Percentiles rank a stretch among this genome's conserved stretches.
phyloP scores from a whole-genome alignment of 2,329 filamentous ascomycete genomes.

The Neonectria punicea region DNA sequence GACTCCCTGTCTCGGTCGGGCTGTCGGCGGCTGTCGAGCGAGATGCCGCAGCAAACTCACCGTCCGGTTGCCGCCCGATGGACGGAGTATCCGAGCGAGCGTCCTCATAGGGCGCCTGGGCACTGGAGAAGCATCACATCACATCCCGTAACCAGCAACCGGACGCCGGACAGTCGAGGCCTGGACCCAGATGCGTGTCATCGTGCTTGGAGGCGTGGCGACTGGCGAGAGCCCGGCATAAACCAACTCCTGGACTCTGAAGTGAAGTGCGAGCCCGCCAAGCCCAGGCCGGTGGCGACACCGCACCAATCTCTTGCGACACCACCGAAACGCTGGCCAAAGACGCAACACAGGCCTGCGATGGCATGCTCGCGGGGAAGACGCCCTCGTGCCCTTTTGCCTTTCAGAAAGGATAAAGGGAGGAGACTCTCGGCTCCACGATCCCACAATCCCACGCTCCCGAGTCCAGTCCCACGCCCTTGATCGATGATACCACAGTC shows the following conservation, averaged over 20 bases:
- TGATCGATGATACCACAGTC: not conserved
- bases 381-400: conserved; percentile 33
- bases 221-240: not conserved
- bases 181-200: conserved; percentile 1
- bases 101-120: not conserved
- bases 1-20: conserved; percentile 15
- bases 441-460: conserved; percentile 3
- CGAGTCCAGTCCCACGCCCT: not conserved
- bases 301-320: conserved; percentile 20
- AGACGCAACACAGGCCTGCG: conserved; percentile 35
- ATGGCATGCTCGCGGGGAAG: conserved; percentile 43
- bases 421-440: conserved; percentile 20
- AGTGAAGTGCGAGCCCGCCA: conserved; percentile 14
- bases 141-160: not conserved
- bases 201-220: not conserved
- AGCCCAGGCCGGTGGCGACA: conserved; percentile 25
- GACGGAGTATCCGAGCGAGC: conserved; percentile 2
- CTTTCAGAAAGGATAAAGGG: conserved; percentile 28
- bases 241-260: not conserved
- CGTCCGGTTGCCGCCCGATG: conserved; percentile 17
- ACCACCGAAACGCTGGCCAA: conserved; percentile 15
- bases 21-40: conserved; percentile 18
- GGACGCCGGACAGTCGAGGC: not conserved
- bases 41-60: conserved; percentile 1
- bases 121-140: not conserved